These are phyloP conservation scores for Persicaria maculosa DNA, from an alignment of 148 eudicot genomes.

Conservation along the genomic window DNA sequence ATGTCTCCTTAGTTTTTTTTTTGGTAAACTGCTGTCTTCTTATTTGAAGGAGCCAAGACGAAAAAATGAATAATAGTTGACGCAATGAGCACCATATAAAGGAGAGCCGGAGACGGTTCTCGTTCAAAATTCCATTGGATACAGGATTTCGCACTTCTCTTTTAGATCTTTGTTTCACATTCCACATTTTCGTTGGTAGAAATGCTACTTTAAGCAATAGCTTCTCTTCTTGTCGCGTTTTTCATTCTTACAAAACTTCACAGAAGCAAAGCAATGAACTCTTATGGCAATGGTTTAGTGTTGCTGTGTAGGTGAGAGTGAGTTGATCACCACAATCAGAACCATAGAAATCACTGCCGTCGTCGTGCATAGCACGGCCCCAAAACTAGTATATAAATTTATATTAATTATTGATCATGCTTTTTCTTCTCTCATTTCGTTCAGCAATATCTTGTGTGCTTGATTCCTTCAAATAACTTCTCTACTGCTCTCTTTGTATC, in stretches of 20 bases:
- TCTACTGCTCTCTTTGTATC: no score
- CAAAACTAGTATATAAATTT: no score
- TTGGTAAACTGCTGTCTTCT: no score
- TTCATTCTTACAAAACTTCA: background rate
- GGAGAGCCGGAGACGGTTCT: slow-evolving; percentile 7
- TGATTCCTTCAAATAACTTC: no score
- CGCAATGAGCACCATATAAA: background rate
- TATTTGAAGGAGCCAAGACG: slow-evolving; percentile 21
- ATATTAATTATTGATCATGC: no score
- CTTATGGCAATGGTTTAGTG: slow-evolving; percentile 1
- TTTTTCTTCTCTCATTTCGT: no score
- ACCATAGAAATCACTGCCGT: no score
- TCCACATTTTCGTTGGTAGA: slow-evolving; percentile 2
- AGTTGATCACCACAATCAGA: background rate
- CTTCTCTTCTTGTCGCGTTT: slow-evolving; percentile 1
- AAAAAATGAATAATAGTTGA: background rate
- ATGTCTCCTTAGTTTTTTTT: slow-evolving; percentile 26
- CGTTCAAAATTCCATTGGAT: slow-evolving; percentile 1
- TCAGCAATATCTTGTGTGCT: no score
- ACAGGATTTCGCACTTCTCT: background rate
- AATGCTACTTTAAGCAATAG: background rate
- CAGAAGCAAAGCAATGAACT: slow-evolving; percentile 8
- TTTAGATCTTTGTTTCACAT: slow-evolving; percentile 2
- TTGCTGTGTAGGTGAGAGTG: background rate
- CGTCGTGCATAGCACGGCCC: no score